Base-by-base conservation (phyloP, 176 grass and related monocot species). In the Rhipidocladum racemiflorum region DNA sequence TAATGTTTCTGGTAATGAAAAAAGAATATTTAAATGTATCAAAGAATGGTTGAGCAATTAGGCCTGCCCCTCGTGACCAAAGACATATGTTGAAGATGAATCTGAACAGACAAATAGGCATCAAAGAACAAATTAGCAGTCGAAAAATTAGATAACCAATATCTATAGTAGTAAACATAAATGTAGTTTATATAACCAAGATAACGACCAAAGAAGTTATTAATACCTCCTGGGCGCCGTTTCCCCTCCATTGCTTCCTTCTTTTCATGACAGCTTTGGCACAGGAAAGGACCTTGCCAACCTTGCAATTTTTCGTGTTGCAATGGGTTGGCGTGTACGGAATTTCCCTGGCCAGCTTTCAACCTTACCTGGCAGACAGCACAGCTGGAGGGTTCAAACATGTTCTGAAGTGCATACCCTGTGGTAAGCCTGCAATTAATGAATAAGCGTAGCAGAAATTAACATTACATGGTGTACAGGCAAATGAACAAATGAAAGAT, bases 161-260 rank as follows among this genome's bases (percentile, higher is more conserved):
- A 40, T 54, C 34, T 23, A 24, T 74, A 59, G 14, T 32, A 16
- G 32, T 43, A 62, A 49, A 71, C 65, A 32, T n/a, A 27, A 62
- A 40, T 62, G 54, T 14, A 16, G 18, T 66, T 34, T 11, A 81
- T 11, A 30, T 46, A 68, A 88, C n/a, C 6, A 85, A 85, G 62
- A 67, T 57, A 35, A 44, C 9, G 29, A 46, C 34, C 74, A 28
- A 67, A 56, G 5, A 61, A 74, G 34, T 68, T 21, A 29, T 14
- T 10, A 48, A 64, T 83, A 95, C 91, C 96, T 87, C 69, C 84
- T 32, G 73, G 81, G 72, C 23, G 77, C 30, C 50, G 68, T 90
- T 93, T 99, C 12, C 96, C 92, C 57, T 97, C 93, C 93, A 99
- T 99, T 60, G 96, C 96, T 69, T 93, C 91, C 73, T 91, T 95